Conservation (phyloP, 192 early-diverging fungal species). For the Coemansia sp. region DNA sequence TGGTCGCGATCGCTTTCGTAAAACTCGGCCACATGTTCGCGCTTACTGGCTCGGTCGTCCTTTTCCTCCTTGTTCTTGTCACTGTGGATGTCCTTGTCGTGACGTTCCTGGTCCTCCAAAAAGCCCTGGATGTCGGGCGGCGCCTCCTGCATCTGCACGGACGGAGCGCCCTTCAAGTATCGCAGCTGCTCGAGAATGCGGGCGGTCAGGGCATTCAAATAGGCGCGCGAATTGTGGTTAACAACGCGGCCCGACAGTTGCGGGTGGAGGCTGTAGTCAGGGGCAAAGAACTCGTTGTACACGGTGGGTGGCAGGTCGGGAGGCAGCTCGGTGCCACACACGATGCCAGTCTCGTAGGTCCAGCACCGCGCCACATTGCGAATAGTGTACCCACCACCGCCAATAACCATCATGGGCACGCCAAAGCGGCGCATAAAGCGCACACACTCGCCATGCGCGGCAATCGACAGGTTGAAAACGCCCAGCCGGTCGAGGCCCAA, state of each 20-base stretch:
- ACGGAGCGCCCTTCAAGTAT: constrained; percentile 82
- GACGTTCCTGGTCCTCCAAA: constrained; percentile 35
- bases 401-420: constrained; percentile 87
- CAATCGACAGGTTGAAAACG: constrained; percentile 90
- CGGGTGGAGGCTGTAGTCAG: constrained; percentile 89
- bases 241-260: constrained; percentile 75
- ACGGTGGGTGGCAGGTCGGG: constrained; percentile 74
- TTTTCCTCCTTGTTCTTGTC: constrained; percentile 24
- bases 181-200: constrained; percentile 85
- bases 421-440: constrained; percentile 89
- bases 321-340: constrained; percentile 72
- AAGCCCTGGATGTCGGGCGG: constrained; percentile 60
- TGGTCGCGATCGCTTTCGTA: constrained; percentile 49
- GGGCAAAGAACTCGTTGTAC: constrained; percentile 80
- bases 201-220: constrained; percentile 71
- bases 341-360: constrained; percentile 90
- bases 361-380: constrained; percentile 95
- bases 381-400: constrained; percentile 97
- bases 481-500: constrained; percentile 92
- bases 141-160: constrained; percentile 92
- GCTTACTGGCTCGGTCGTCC: constrained; percentile 18
- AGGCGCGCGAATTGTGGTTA: constrained; percentile 85
- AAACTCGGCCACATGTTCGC: constrained; percentile 40
- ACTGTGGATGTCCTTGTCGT: constrained; percentile 15
- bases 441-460: constrained; percentile 87